Percentiles rank a stretch among this genome's conserved stretches.
These are phyloP conservation scores for Exophiala viscosa DNA, from an alignment of 2,329 filamentous ascomycete species.

Conservation along the genomic window DNA sequence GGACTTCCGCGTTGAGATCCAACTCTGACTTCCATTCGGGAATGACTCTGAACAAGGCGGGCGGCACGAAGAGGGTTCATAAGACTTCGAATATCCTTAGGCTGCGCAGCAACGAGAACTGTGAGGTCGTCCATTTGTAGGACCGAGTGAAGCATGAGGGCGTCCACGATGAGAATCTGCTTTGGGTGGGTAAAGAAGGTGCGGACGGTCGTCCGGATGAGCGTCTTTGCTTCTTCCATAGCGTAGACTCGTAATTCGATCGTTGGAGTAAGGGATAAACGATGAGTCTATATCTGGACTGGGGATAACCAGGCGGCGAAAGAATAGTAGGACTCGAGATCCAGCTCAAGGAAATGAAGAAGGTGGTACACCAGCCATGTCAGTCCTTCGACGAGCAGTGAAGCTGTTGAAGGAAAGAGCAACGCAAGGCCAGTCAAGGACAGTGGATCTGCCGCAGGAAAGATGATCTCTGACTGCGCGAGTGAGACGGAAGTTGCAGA, in stretches of 20 bases:
- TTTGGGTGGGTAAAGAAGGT: slow-evolving; percentile 77
- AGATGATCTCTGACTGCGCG: neutral
- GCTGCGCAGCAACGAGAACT: slow-evolving; percentile 81
- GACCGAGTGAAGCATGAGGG: slow-evolving; percentile 69
- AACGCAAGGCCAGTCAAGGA: neutral
- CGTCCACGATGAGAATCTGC: slow-evolving; percentile 77
- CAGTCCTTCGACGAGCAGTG: slow-evolving; percentile 22
- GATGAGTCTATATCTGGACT: neutral
- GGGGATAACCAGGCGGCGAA: neutral
- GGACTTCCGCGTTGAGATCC: slow-evolving; percentile 77
- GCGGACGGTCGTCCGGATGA: slow-evolving; percentile 81
- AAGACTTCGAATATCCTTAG: slow-evolving; percentile 86
- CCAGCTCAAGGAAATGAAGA: slow-evolving; percentile 9
- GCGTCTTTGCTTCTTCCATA: slow-evolving; percentile 68
- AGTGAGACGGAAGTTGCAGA: neutral
- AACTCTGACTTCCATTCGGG: slow-evolving; percentile 72
- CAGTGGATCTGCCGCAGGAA: neutral
- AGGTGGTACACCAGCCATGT: slow-evolving; percentile 9
- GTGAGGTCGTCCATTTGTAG: slow-evolving; percentile 85
- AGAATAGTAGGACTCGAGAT: slow-evolving; percentile 5
- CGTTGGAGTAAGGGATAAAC: neutral
- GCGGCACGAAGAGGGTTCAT: slow-evolving; percentile 82
- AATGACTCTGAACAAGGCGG: slow-evolving; percentile 69
- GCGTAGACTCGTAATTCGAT: slow-evolving; percentile 19
- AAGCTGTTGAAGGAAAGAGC: slow-evolving; percentile 21